Percentiles rank a stretch among this genome's conserved stretches.
Conservation (phyloP, 495 filamentous ascomycete species). For the Neurospora hispaniola region DNA sequence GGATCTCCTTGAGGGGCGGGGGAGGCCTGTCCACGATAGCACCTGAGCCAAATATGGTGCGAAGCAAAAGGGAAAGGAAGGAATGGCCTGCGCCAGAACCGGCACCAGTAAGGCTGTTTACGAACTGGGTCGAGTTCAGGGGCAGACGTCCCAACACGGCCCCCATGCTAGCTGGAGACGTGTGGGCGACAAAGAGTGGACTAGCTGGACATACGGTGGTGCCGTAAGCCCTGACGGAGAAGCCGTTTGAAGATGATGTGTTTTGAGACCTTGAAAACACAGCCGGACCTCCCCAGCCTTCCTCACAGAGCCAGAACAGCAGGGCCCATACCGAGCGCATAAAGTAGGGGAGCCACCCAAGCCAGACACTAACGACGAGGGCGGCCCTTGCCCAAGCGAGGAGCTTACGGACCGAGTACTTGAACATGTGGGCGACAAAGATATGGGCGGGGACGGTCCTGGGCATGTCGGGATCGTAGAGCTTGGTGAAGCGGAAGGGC, state of each 20-base stretch:
- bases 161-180: constrained; percentile 23
- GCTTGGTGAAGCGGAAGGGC: constrained; percentile 91
- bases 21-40: constrained; percentile 12
- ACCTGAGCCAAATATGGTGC: constrained; percentile 19
- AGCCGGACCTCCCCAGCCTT: constrained; percentile 52
- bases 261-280: neutral
- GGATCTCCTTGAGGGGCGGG: neutral
- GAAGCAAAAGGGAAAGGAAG: constrained; percentile 16
- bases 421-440: constrained; percentile 62
- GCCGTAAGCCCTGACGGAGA: constrained; percentile 10
- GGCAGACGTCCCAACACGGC: constrained; percentile 18
- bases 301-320: constrained; percentile 92
- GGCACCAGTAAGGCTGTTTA: constrained; percentile 11
- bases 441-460: constrained; percentile 64
- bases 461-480: constrained; percentile 92
- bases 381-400: constrained; percentile 66
- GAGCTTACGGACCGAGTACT: constrained; percentile 58
- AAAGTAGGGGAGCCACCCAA: constrained; percentile 76
- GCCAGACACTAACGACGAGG: constrained; percentile 79
- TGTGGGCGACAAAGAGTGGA: constrained; percentile 31
- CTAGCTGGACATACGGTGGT: constrained; percentile 32
- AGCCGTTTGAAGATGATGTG: neutral
- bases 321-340: constrained; percentile 87
- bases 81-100: constrained; percentile 19
- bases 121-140: constrained; percentile 16